These are phyloP conservation scores for Murraya koenigii DNA, from an alignment of 345 rosid species.

Conservation along the genomic window DNA sequence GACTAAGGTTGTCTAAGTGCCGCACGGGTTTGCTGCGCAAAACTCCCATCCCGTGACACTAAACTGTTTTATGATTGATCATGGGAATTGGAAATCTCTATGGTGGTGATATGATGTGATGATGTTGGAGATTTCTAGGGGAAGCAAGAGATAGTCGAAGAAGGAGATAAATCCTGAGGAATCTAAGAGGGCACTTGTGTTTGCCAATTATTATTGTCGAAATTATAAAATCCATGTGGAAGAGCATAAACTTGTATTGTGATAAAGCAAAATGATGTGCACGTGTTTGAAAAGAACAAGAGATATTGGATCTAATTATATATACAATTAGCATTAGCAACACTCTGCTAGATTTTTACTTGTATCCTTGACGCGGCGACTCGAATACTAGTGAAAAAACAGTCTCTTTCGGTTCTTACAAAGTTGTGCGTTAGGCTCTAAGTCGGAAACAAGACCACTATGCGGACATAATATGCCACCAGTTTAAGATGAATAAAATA, in stretches of 20 bases:
- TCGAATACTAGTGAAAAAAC: not conserved
- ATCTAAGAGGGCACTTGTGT: too few species aligned
- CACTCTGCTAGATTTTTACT: not conserved
- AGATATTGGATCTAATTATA: not conserved
- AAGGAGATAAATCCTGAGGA: not conserved
- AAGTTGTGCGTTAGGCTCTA: not conserved
- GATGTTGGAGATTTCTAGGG: not conserved
- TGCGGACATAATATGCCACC: not conserved
- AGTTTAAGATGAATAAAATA: not conserved
- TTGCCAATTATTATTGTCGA: not conserved
- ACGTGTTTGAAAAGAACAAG: not conserved
- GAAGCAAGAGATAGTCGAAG: not conserved
- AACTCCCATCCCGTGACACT: too few species aligned
- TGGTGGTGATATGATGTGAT: too few species aligned
- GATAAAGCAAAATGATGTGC: not conserved
- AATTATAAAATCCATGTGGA: constrained; percentile 1
- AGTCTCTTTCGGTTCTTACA: not conserved
- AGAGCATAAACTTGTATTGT: not conserved
- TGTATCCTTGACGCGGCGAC: not conserved
- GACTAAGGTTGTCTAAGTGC: too few species aligned
- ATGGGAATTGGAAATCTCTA: too few species aligned
- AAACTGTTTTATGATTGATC: not conserved
- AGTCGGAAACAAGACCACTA: not conserved
- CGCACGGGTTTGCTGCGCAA: too few species aligned
- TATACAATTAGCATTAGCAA: too few species aligned